Evolutionary conservation across 257 asterid species (phyloP), one percentile per base, ranked within the genome.

Genomic region (Haberlea rhodopensis): DNA sequence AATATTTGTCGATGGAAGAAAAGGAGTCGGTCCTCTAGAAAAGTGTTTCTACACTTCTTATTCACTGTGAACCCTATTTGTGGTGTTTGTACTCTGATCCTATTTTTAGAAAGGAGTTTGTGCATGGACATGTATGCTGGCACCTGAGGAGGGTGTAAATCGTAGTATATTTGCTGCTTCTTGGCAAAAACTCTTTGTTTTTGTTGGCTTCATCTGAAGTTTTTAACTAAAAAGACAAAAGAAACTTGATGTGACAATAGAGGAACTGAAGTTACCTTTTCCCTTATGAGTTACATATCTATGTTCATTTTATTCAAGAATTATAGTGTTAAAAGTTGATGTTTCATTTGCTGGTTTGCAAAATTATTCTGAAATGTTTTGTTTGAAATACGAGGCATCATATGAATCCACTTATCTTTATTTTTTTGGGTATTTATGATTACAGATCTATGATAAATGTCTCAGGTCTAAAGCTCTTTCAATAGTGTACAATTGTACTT

Each of bases 401-500:
- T n/a, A 20, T n/a, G 67, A 21, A 54, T 63, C 65, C 68, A 73
- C 67, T 72, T 34, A 52, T 70, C 48, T 63, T 28, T 10, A 54
- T 31, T 25, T 22, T 1, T 13, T 34, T 53, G 26, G 74, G 57
- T 54, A 63, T 61, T 63, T 8, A 45, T 63, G 13, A 58, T n/a
- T 83, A 79, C 91, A 89, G 99, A 81, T 84, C 20, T 89, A 87
- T 69, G 96, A 84, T 74, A 87, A 85, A 62, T 52, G 75, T 74
- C 78, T 84, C 69, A 85, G 88, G 73, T 75, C 85, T 75, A 92
- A 84, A 77, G 96, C 95, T 52, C 73, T 92, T 78, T 77, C 96
- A 59, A 75, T 89, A 63, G 86, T 90, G 62, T 87, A 92, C 81
- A 80, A 86, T 60, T 89, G 96, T 73, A 80, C 80, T 56, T 82